Evolutionary conservation across 495 filamentous ascomycete genomes (phyloP).

Genomic region (Penicillium alfredii): DNA sequence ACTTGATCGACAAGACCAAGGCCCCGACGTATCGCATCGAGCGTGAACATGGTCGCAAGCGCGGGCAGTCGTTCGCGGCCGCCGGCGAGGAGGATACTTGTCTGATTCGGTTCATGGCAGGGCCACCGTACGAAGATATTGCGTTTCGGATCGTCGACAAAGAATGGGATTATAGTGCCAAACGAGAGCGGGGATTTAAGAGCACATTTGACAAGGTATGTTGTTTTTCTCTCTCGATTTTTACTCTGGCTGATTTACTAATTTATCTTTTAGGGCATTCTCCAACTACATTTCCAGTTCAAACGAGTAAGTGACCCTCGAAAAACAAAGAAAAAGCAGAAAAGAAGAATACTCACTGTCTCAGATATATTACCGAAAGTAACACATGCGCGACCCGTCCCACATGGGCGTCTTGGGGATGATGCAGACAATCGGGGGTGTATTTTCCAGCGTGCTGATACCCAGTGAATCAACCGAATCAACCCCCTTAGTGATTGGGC

Average conservation of each 20-base stretch:
- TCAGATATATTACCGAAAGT: slow-evolving; percentile 39
- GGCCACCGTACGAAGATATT: slow-evolving; percentile 93
- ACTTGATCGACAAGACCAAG: slow-evolving; percentile 92
- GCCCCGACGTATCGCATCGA: slow-evolving; percentile 95
- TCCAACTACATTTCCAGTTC: slow-evolving; percentile 97
- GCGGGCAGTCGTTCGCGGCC: slow-evolving; percentile 86
- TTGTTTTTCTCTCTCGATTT: too few species aligned
- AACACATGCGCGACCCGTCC: slow-evolving; percentile 14
- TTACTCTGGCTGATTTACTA: too few species aligned
- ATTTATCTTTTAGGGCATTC: slow-evolving; percentile 65
- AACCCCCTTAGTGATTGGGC: slow-evolving; percentile 14
- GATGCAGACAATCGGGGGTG: slow-evolving; percentile 10
- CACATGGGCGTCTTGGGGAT: slow-evolving; percentile 18
- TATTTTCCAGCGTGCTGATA: slow-evolving; percentile 16
- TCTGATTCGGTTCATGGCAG: slow-evolving; percentile 91
- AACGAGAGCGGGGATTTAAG: slow-evolving; percentile 88
- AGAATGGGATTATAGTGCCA: slow-evolving; percentile 98
- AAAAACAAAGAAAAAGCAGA: not conserved
- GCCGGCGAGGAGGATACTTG: slow-evolving; percentile 99
- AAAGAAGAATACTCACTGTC: slow-evolving; percentile 13
- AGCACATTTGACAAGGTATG: slow-evolving; percentile 96
- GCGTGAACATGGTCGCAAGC: slow-evolving; percentile 78
- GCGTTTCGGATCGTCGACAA: slow-evolving; percentile 97
- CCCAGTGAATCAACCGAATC: slow-evolving; percentile 9
- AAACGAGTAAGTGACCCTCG: slow-evolving; percentile 56